Evolutionary conservation across 2,329 filamentous ascomycete genomes (phyloP).

Genomic region (Fusarium sp.): DNA sequence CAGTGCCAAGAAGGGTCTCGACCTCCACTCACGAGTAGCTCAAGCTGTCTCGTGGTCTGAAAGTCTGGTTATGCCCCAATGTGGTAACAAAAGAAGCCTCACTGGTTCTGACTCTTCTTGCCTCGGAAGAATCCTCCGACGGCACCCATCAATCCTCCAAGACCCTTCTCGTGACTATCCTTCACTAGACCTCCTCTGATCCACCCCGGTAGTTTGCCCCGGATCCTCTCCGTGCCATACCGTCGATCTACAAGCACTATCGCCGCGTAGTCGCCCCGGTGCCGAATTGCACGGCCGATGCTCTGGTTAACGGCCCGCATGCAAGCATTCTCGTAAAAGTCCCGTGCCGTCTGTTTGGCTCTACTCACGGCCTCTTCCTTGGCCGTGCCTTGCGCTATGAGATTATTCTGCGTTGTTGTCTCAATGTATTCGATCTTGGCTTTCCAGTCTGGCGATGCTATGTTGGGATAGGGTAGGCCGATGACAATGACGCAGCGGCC

Average conservation of each 20-base stretch:
- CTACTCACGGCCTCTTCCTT: conserved; percentile 46
- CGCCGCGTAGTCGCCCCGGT: conserved; percentile 87
- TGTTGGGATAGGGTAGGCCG: conserved; percentile 92
- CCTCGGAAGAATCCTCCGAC: conserved; percentile 69
- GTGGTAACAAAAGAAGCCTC: not conserved
- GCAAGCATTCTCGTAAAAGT: conserved; percentile 94
- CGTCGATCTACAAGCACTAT: conserved; percentile 87
- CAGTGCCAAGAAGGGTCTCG: conserved; percentile 38
- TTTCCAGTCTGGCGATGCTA: conserved; percentile 90
- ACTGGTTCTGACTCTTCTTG: conserved; percentile 53
- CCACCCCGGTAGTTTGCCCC: conserved; percentile 87
- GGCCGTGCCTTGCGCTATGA: conserved; percentile 45
- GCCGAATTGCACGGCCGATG: conserved; percentile 91
- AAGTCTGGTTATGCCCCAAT: conserved; percentile 10
- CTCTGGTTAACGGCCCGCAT: conserved; percentile 98
- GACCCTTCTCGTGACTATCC: conserved; percentile 62
- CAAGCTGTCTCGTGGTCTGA: conserved; percentile 11
- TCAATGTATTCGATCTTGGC: conserved; percentile 91
- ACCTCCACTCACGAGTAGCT: conserved; percentile 23
- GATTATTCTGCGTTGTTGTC: conserved; percentile 60
- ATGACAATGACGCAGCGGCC: conserved; percentile 93
- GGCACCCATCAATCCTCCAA: conserved; percentile 70
- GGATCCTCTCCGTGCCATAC: conserved; percentile 80
- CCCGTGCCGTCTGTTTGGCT: conserved; percentile 72
- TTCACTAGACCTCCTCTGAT: conserved; percentile 77